Conservation (phyloP, 805 yeast species). For the Metschnikowia picachoensis region DNA sequence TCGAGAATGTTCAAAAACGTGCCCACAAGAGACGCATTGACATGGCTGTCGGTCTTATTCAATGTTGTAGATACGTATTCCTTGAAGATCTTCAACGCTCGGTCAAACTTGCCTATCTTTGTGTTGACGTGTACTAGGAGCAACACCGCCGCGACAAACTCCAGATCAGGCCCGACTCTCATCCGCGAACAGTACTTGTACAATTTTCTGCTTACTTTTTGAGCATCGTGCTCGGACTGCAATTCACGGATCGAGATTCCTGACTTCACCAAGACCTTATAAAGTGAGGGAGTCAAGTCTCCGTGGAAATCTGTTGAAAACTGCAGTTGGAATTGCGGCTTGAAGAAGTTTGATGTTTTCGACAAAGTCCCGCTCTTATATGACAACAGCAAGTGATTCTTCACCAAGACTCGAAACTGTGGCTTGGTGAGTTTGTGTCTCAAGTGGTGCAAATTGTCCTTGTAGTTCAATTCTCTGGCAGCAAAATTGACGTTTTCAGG, state of each 20-base stretch:
- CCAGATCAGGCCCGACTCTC: slow-evolving; percentile 6
- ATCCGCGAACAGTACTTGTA: slow-evolving; percentile 11
- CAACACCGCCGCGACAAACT: slow-evolving; percentile 25
- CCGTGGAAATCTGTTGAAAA: slow-evolving; percentile 24
- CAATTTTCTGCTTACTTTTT: slow-evolving; percentile 20
- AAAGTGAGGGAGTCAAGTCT: slow-evolving; percentile 30
- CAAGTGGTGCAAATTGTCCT: slow-evolving; percentile 20
- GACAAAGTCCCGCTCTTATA: slow-evolving; percentile 37
- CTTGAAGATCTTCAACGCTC: slow-evolving; percentile 18
- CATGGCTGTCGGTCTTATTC: not conserved
- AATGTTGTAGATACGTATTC: slow-evolving; percentile 9
- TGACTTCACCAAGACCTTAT: slow-evolving; percentile 27
- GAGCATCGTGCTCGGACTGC: slow-evolving; percentile 12
- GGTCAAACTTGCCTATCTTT: slow-evolving; percentile 23
- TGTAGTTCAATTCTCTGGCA: slow-evolving; percentile 33
- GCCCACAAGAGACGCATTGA: slow-evolving; percentile 12
- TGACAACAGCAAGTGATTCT: slow-evolving; percentile 44
- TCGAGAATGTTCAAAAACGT: slow-evolving; percentile 12
- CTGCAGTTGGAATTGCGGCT: slow-evolving; percentile 16
- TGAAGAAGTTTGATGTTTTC: slow-evolving; percentile 22
- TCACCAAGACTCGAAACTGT: slow-evolving; percentile 38
- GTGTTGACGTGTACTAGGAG: slow-evolving; percentile 27
- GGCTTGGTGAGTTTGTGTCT: slow-evolving; percentile 25
- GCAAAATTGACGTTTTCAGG: slow-evolving; percentile 20
- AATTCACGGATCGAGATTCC: slow-evolving; percentile 28